These are phyloP conservation scores for Colletotrichum liaoningense DNA, from an alignment of 2,329 filamentous ascomycete species.

Conservation along the genomic window DNA sequence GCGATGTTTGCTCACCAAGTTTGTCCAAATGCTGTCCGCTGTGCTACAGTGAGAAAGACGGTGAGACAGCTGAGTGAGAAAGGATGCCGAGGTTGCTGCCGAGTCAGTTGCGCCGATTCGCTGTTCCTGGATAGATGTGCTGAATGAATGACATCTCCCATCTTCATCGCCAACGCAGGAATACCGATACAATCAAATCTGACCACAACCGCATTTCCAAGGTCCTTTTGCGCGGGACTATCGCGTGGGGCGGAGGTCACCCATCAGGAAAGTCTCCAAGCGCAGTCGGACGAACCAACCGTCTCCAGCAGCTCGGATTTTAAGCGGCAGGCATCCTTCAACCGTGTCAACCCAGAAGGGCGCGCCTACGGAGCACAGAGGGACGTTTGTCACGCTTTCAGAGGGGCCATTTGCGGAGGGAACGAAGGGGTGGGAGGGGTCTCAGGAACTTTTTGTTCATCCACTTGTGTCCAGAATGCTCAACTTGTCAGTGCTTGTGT, in stretches of 20 bases:
- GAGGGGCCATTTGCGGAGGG: conserved; percentile 5
- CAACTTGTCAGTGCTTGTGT: conserved; percentile 14
- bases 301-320: conserved; percentile 23
- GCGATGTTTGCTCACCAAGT: no score
- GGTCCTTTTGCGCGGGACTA: conserved; percentile 22
- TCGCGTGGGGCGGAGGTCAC: not conserved
- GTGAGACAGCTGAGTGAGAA: no score
- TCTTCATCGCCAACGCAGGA: not conserved
- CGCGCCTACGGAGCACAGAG: not conserved
- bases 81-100: conserved; percentile 10
- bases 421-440: not conserved
- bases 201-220: not conserved
- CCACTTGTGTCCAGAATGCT: not conserved
- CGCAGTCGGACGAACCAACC: conserved; percentile 2
- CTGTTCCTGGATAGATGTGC: not conserved
- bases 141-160: not conserved
- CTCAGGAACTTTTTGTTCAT: conserved; percentile 24
- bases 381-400: conserved; percentile 4
- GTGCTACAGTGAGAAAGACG: not conserved
- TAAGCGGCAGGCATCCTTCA: not conserved
- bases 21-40: not conserved
- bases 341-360: not conserved
- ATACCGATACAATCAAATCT: not conserved
- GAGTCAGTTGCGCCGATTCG: conserved; percentile 20
- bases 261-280: conserved; percentile 10